Conservation (phyloP, 2,329 filamentous ascomycete genomes). For the Trichophyton simii region DNA sequence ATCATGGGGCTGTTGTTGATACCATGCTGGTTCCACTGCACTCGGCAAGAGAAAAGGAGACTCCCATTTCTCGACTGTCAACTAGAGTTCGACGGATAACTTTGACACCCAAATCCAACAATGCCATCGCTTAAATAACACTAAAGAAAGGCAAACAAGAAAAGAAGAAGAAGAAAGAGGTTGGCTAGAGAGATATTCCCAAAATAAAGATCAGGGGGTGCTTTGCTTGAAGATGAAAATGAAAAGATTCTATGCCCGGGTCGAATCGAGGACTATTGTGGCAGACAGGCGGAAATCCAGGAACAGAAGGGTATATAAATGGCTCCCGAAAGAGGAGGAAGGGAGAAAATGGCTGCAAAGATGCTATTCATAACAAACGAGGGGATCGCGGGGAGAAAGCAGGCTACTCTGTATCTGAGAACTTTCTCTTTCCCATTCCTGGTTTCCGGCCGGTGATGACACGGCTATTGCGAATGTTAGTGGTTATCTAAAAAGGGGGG, state of each 20-base stretch:
- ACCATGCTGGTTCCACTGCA: neutral
- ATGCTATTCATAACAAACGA: neutral
- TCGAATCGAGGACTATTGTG: neutral
- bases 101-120: neutral
- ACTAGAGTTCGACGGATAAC: neutral
- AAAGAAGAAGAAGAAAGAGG: neutral
- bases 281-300: neutral
- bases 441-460: constrained; percentile 3
- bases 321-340: neutral
- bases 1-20: neutral
- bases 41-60: neutral
- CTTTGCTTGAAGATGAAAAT: neutral
- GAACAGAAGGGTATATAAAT: neutral
- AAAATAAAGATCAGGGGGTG: neutral
- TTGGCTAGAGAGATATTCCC: neutral
- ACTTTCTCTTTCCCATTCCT: neutral
- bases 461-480: neutral
- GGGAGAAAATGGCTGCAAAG: neutral
- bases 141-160: neutral
- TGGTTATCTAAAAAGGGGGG: neutral
- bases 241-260: neutral
- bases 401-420: neutral
- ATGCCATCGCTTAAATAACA: constrained; percentile 1
- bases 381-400: neutral
- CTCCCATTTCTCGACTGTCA: neutral